Percentiles rank a stretch among this genome's conserved stretches.
phyloP scores from a whole-genome alignment of 192 early-diverging fungal species.

The Backusella parvicylindrica region DNA sequence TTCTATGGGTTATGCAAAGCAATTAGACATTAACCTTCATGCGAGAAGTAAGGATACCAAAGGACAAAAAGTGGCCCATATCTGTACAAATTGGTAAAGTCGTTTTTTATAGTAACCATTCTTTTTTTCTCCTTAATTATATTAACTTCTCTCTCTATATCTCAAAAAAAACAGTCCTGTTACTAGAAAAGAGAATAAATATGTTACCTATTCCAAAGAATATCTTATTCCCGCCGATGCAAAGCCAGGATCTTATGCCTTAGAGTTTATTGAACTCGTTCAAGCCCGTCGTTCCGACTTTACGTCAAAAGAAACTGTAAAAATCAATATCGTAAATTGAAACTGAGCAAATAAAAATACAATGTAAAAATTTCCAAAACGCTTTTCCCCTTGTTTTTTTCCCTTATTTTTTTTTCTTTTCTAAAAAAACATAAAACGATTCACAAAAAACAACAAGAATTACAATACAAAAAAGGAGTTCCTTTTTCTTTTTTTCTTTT shows the following conservation, averaged over 20 bases:
- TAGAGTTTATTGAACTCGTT: conserved; percentile 16
- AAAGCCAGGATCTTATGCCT: conserved; percentile 33
- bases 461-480: not conserved
- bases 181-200: conserved; percentile 13
- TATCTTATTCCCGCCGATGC: conserved; percentile 20
- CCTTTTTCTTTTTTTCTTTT: not conserved
- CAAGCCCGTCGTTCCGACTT: conserved; percentile 12
- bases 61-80: conserved; percentile 1
- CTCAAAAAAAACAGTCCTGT: conserved; percentile 21
- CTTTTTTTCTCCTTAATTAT: not conserved
- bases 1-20: conserved; percentile 12
- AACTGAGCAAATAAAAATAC: not conserved
- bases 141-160: too few relatives aligned
- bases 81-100: conserved; percentile 9
- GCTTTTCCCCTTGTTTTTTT: not conserved
- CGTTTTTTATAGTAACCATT: too few relatives aligned
- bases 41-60: conserved; percentile 14
- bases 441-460: not conserved
- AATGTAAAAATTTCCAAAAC: not conserved
- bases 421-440: not conserved
- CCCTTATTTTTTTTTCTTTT: not conserved
- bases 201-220: conserved; percentile 15
- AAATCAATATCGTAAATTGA: conserved; percentile 28
- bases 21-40: conserved; percentile 20
- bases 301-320: conserved; percentile 27